These are phyloP conservation scores for Aplosporella prunicola DNA, from an alignment of 2,329 filamentous ascomycete species.

Conservation along the genomic window DNA sequence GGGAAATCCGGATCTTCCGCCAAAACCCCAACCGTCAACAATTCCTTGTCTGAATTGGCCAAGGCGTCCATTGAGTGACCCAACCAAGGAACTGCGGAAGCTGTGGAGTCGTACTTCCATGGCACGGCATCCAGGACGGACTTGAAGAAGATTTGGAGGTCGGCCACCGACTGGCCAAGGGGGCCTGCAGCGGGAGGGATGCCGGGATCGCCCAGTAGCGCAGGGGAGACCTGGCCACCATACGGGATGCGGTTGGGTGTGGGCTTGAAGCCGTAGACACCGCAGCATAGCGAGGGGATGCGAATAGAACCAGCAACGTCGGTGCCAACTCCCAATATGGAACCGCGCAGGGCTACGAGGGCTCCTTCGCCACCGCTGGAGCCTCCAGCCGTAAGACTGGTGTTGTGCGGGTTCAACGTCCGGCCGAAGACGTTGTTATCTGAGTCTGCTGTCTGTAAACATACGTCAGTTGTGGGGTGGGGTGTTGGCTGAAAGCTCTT, in stretches of 20 bases:
- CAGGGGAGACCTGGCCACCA: constrained; percentile 30
- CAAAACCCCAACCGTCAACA: constrained; percentile 3
- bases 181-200: constrained; percentile 39
- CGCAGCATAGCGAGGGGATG: constrained; percentile 9
- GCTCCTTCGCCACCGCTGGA: constrained; percentile 50
- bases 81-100: constrained; percentile 39
- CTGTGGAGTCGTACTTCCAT: constrained; percentile 39
- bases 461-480: background rate
- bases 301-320: constrained; percentile 14
- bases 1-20: constrained; percentile 4
- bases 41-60: constrained; percentile 7
- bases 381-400: constrained; percentile 41
- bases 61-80: background rate
- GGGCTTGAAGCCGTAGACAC: constrained; percentile 17
- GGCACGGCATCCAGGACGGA: constrained; percentile 44
- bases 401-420: constrained; percentile 47
- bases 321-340: constrained; percentile 41
- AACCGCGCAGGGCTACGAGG: constrained; percentile 42
- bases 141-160: constrained; percentile 45
- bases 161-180: constrained; percentile 43
- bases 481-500: constrained; percentile 9
- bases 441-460: constrained; percentile 34
- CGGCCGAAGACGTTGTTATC: constrained; percentile 41
- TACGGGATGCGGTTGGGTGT: constrained; percentile 32
- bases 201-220: constrained; percentile 36